A percentile compares a stretch with the other conserved stretches of the same genome.
Conservation (phyloP, 2,329 filamentous ascomycete species). For the Verticillium isaacii region DNA sequence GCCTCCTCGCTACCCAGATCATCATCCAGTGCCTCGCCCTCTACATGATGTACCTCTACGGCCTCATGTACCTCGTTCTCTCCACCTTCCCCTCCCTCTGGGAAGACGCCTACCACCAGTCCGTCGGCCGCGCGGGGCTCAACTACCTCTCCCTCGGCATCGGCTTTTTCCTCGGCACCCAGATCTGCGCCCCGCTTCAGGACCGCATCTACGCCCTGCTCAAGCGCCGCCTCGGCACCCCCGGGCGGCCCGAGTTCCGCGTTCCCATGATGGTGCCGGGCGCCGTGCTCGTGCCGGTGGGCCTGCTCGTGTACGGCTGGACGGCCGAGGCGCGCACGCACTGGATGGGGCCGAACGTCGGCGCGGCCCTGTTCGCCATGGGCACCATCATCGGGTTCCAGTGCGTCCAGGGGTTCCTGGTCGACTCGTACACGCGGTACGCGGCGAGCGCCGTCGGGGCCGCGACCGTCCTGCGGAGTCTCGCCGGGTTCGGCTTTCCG, state of each 20-base stretch:
- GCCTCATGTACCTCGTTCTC: constrained; percentile 45
- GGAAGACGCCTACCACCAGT: constrained; percentile 36
- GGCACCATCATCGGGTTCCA: constrained; percentile 37
- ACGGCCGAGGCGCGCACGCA: constrained; percentile 34
- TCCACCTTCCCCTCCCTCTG: constrained; percentile 45
- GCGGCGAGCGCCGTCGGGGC: constrained; percentile 41
- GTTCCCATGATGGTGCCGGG: constrained; percentile 36
- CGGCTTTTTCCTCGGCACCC: constrained; percentile 43
- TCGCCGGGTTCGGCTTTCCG: constrained; percentile 48
- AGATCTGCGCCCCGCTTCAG: constrained; percentile 35
- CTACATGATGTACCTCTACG: constrained; percentile 43
- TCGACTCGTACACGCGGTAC: constrained; percentile 41
- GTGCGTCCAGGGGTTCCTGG: constrained; percentile 40
- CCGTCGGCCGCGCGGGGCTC: constrained; percentile 36
- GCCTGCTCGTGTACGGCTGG: constrained; percentile 42
- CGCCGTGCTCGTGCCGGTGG: constrained; percentile 33
- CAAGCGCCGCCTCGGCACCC: constrained; percentile 30
- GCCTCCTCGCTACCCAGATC: constrained; percentile 40
- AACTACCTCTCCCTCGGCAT: constrained; percentile 44
- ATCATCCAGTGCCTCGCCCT: constrained; percentile 41
- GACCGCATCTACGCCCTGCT: constrained; percentile 40
- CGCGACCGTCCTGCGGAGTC: constrained; percentile 36
- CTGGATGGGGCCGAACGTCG: constrained; percentile 41
- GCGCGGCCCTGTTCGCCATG: constrained; percentile 30
- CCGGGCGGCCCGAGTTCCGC: constrained; percentile 36